Base-by-base conservation (phyloP, 139 green algal genomes). In the Mesostigma viride region DNA sequence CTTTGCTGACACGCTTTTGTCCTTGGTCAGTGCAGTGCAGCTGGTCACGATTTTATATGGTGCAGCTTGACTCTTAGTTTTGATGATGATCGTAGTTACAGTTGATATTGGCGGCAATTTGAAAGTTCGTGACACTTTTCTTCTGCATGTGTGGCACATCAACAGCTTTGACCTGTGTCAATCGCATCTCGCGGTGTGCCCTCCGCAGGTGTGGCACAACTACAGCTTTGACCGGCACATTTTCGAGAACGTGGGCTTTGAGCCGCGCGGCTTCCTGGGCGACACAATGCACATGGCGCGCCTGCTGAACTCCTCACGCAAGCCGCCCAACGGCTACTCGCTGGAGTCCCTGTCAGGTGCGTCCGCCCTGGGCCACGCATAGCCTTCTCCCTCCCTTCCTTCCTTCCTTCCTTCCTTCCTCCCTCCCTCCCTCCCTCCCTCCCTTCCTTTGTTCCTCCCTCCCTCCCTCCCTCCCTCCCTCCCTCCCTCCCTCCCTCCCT, bases 271-370 rank as follows among this genome's bases (percentile, higher is more conserved):
- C 35, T 96, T 97, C 74, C 75, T 28, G 27, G 92, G 72, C 1
- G 92, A 98, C 82, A 98, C 92, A 0, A 89, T 98, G 82, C 92
- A 98, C 86, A 96, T 98, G 91, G 91, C 92, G n/a, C 81, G 92
- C 26, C 77, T 98, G 64, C 87, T 79, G 62, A 87, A 98, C 58
- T 83, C 86, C 4, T 83, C 73, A 0, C 79, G 91, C 24, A 81
- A 45, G 35, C 20, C 4, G 6, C 0, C 31, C 28, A 8, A 11
- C 0, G 68, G 68, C 2, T 75, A 75, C 59, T 67, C 68, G 8
- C 62, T 75, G 27, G 68, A 70, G 35, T 24, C 64, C 8, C 68
- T 75, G 3, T 72, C 65, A 31, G 28, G n/a, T n/a, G n/a, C n/a
- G n/a, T n/a, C 44, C 44, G 20, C 44, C 17, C 20, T 20, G 44